phyloP scores from a whole-genome alignment of 331 rosid genomes.

The Quercus lobata region DNA sequence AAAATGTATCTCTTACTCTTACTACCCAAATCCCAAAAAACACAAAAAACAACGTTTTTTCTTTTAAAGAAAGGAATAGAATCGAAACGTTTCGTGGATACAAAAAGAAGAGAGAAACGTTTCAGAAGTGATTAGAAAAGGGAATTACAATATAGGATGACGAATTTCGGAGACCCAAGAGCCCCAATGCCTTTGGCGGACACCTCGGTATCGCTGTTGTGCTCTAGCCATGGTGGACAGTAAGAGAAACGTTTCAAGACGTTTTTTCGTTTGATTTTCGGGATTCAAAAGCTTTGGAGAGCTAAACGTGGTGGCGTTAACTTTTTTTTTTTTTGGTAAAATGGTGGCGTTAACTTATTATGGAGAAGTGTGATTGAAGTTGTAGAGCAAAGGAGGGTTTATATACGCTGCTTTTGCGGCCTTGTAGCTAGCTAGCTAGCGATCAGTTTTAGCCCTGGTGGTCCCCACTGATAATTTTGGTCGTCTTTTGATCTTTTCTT shows the following conservation, averaged over 20 bases:
- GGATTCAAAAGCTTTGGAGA: neutral
- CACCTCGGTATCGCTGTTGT: conserved; percentile 83
- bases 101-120: neutral
- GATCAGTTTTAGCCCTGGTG: neutral
- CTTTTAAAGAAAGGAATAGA: too few relatives aligned
- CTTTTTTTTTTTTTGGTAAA: too few relatives aligned
- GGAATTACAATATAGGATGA: conserved; percentile 70
- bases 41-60: neutral
- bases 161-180: conserved; percentile 98
- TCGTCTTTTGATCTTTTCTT: neutral
- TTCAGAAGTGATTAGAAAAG: neutral
- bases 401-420: conserved; percentile 35
- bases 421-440: neutral
- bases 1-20: neutral
- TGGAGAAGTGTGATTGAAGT: conserved; percentile 1
- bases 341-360: too few relatives aligned
- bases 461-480: conserved; percentile 29
- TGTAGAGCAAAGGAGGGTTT: conserved; percentile 17
- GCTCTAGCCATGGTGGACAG: conserved; percentile 61
- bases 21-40: neutral
- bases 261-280: neutral
- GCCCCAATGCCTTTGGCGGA: conserved; percentile 92
- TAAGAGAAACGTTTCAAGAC: conserved; percentile 16
- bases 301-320: neutral
- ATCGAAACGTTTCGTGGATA: neutral